A percentile compares a stretch with the other conserved stretches of the same genome.
phyloP scores from a whole-genome alignment of 2,329 filamentous ascomycete species.

The Penicillium verrucosum region DNA sequence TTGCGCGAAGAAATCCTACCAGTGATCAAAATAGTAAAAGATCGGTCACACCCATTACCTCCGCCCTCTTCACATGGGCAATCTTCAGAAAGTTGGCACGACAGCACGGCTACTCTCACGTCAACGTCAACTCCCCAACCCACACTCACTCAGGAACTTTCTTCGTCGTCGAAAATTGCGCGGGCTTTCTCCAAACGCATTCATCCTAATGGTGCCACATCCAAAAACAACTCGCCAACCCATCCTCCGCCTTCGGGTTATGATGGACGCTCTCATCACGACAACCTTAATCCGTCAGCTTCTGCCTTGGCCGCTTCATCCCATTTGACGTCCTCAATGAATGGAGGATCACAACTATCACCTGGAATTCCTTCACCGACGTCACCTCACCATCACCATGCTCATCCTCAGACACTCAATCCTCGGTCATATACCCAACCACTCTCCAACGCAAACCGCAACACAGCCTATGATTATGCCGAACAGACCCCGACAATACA shows the following conservation, averaged over 20 bases:
- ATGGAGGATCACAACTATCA: constrained; percentile 56
- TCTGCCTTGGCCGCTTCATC: constrained; percentile 68
- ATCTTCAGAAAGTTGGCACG: constrained; percentile 25
- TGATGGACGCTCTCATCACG: constrained; percentile 59
- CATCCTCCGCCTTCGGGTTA: constrained; percentile 64
- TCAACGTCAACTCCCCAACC: constrained; percentile 32
- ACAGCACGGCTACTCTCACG: constrained; percentile 40
- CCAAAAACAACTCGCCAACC: constrained; percentile 75
- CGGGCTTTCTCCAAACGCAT: constrained; percentile 75
- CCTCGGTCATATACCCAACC: constrained; percentile 44
- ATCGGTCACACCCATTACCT: constrained; percentile 83
- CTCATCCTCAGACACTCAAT: constrained; percentile 42
- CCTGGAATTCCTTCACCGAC: constrained; percentile 49
- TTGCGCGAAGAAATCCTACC: constrained; percentile 89
- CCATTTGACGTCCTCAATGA: constrained; percentile 65
- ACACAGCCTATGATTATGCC: constrained; percentile 35
- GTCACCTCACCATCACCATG: constrained; percentile 40
- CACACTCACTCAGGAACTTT: constrained; percentile 34
- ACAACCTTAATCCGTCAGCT: constrained; percentile 64
- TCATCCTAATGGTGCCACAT: constrained; percentile 62
- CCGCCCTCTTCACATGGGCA: constrained; percentile 39
- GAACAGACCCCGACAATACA: constrained; percentile 34
- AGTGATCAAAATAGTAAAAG: constrained; percentile 84
- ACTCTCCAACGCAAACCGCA: constrained; percentile 27
- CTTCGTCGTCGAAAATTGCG: constrained; percentile 56